A percentile compares a stretch with the other conserved stretches of the same genome.
Evolutionary conservation across 495 filamentous ascomycete genomes (phyloP).

Genomic region (Amniculicola lignicola): DNA sequence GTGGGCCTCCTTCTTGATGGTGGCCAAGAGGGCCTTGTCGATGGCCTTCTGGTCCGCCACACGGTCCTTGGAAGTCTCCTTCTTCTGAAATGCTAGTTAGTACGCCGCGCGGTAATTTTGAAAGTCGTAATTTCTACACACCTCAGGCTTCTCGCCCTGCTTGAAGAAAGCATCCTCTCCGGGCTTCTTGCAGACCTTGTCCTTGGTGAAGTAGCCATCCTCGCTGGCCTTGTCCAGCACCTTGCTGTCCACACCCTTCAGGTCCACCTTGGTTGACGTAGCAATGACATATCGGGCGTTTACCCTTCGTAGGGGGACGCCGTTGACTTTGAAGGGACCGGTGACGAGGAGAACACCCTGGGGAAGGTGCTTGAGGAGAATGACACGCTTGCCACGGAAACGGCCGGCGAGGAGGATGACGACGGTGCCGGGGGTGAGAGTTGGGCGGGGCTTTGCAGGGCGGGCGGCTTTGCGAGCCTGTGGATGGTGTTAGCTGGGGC

Average conservation of each 20-base stretch:
- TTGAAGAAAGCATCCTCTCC: conserved; percentile 96
- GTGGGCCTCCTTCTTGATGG: conserved; percentile 92
- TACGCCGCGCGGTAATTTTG: background rate
- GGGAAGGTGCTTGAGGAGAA: conserved; percentile 93
- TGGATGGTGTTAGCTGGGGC: conserved; percentile 13
- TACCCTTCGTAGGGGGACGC: conserved; percentile 95
- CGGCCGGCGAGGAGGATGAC: conserved; percentile 98
- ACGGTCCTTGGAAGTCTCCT: conserved; percentile 81
- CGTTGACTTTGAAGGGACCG: conserved; percentile 99
- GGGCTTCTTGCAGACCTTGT: conserved; percentile 85
- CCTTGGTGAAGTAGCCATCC: conserved; percentile 90
- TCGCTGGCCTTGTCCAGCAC: conserved; percentile 79
- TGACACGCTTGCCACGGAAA: conserved; percentile 99
- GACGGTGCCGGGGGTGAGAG: conserved; percentile 87
- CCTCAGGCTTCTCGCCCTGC: conserved; percentile 94
- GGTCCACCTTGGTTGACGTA: conserved; percentile 84
- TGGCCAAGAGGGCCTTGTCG: conserved; percentile 85
- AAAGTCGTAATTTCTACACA: too few relatives aligned
- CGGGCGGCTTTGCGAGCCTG: conserved; percentile 94
- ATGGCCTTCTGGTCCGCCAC: conserved; percentile 96
- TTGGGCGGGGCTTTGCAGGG: conserved; percentile 74
- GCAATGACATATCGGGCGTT: conserved; percentile 99
- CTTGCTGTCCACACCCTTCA: conserved; percentile 74
- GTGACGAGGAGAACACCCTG: conserved; percentile 98
- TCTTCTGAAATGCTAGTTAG: conserved; percentile 67